Conservation (phyloP, 2,329 filamentous ascomycete species). For the Colletotrichum sp. region DNA sequence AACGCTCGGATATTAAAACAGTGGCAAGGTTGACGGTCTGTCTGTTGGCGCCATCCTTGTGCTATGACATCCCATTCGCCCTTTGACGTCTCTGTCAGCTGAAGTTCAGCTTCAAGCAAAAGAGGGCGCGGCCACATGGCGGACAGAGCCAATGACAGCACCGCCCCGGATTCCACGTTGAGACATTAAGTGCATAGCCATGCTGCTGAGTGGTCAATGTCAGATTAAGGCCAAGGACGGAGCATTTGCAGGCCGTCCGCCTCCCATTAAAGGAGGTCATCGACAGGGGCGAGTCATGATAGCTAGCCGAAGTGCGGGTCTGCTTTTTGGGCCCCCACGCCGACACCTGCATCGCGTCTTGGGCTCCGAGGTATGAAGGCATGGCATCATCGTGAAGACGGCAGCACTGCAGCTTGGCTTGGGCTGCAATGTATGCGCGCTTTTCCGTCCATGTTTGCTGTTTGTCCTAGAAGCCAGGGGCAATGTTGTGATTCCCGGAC, state of each 20-base stretch:
- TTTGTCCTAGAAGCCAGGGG: neutral
- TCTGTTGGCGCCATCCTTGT: neutral
- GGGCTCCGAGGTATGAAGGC: neutral
- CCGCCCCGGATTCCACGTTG: neutral
- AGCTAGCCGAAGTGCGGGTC: neutral
- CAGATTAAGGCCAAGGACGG: neutral
- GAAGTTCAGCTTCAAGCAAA: neutral
- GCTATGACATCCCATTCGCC: neutral
- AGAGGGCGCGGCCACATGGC: neutral
- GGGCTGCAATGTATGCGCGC: neutral
- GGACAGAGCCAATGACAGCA: neutral
- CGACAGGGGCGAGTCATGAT: neutral
- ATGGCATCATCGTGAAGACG: neutral
- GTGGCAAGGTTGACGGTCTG: neutral
- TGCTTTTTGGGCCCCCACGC: neutral
- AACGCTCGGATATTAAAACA: neutral
- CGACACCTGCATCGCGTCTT: neutral
- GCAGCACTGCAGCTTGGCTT: neutral
- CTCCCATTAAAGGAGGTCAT: neutral
- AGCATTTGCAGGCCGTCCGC: neutral
- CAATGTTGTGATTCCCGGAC: neutral
- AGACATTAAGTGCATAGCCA: neutral
- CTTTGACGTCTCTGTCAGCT: neutral
- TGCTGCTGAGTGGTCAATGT: neutral
- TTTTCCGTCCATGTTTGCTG: neutral